Conservation (phyloP, 1,284 basidiomycete genomes). For the Heterobasidion annosum region DNA sequence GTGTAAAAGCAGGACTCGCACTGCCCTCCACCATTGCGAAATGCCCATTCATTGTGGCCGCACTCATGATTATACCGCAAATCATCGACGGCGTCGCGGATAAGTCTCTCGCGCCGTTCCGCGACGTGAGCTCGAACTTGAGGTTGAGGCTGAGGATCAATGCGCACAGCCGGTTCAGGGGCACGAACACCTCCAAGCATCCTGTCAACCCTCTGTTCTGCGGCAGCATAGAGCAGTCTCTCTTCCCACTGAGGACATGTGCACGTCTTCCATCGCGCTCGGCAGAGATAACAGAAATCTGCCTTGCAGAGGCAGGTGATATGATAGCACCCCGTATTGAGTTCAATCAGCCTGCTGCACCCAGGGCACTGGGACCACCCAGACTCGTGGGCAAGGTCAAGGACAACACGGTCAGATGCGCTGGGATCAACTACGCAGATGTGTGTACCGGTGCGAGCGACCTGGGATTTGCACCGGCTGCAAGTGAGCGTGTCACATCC, state of each 20-base stretch:
- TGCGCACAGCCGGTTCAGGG: not conserved
- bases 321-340: constrained; percentile 31
- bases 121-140: not conserved
- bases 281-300: constrained; percentile 36
- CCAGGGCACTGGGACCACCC: constrained; percentile 33
- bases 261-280: constrained; percentile 31
- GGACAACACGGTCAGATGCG: constrained; percentile 9
- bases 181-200: not conserved
- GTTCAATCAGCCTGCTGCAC: constrained; percentile 32
- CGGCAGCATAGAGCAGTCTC: constrained; percentile 19
- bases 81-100: constrained; percentile 20
- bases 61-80: constrained; percentile 29
- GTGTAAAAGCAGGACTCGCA: constrained; percentile 25
- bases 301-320: constrained; percentile 37
- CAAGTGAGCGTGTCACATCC: constrained; percentile 14
- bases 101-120: constrained; percentile 9
- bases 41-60: constrained; percentile 18
- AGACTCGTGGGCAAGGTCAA: constrained; percentile 18
- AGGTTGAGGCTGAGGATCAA: not conserved
- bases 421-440: not conserved
- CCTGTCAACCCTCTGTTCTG: constrained; percentile 19
- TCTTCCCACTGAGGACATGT: constrained; percentile 35
- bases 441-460: constrained; percentile 9
- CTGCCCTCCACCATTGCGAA: constrained; percentile 17
- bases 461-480: constrained; percentile 6